Evolutionary conservation across 1,139 yeast species (phyloP).

Genomic region (Lodderomyces jiufengensis): DNA sequence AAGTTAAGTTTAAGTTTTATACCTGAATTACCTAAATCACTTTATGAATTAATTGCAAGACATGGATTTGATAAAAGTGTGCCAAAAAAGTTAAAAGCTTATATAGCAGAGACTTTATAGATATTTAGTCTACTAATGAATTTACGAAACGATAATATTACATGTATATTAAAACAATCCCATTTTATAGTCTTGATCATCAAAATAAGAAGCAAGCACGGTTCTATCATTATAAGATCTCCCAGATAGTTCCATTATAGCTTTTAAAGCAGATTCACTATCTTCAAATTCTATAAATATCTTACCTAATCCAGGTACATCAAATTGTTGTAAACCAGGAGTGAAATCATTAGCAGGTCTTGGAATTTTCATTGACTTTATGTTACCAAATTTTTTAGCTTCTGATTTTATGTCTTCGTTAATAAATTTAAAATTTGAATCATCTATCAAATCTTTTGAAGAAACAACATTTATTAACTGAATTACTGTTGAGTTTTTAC

Average conservation of each 20-base stretch:
- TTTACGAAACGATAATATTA: neutral
- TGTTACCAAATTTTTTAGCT: slow-evolving; percentile 50
- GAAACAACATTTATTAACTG: slow-evolving; percentile 65
- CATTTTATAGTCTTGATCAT: slow-evolving; percentile 51
- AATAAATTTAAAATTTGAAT: slow-evolving; percentile 46
- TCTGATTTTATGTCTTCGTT: slow-evolving; percentile 38
- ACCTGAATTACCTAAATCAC: slow-evolving; percentile 64
- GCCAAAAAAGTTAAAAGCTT: slow-evolving; percentile 33
- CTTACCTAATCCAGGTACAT: slow-evolving; percentile 65
- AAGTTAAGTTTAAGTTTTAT: slow-evolving; percentile 78
- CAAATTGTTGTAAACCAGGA: slow-evolving; percentile 42
- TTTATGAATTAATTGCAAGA: slow-evolving; percentile 66
- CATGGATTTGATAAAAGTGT: slow-evolving; percentile 65
- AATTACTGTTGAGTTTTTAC: slow-evolving; percentile 52
- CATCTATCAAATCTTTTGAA: slow-evolving; percentile 59
- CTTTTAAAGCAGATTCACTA: slow-evolving; percentile 50
- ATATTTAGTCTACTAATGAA: neutral
- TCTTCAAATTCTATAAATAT: slow-evolving; percentile 63
- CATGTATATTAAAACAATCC: slow-evolving; percentile 17
- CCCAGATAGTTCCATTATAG: slow-evolving; percentile 66
- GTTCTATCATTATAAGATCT: slow-evolving; percentile 66
- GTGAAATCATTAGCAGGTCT: slow-evolving; percentile 53
- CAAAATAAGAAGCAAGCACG: slow-evolving; percentile 61
- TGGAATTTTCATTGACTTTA: slow-evolving; percentile 60
- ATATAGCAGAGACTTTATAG: slow-evolving; percentile 10